Evolutionary conservation across 345 rosid genomes (phyloP).

Genomic region (Gynandropsis gynandra): DNA sequence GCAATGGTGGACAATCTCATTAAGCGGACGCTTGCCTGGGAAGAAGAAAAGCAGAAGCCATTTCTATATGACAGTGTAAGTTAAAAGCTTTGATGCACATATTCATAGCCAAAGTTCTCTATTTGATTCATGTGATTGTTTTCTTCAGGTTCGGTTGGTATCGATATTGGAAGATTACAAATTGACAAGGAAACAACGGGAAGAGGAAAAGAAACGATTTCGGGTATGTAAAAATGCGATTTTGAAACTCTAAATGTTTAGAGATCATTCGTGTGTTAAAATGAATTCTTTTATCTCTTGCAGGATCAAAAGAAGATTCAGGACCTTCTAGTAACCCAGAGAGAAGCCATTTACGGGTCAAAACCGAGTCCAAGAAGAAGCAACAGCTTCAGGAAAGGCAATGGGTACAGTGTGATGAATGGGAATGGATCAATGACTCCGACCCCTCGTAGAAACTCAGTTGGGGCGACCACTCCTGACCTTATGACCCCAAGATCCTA

Average conservation of each 20-base stretch:
- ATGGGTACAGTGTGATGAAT: slow-evolving; percentile 34
- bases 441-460: slow-evolving; percentile 74
- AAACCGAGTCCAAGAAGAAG: slow-evolving; percentile 87
- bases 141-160: slow-evolving; percentile 64
- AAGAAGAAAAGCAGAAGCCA: slow-evolving; percentile 45
- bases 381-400: slow-evolving; percentile 64
- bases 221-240: slow-evolving; percentile 61
- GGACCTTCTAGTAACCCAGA: slow-evolving; percentile 66
- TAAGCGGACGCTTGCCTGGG: slow-evolving; percentile 78
- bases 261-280: not conserved
- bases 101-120: slow-evolving; percentile 39
- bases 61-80: slow-evolving; percentile 94
- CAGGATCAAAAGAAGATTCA: slow-evolving; percentile 96
- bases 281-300: slow-evolving; percentile 1
- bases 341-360: slow-evolving; percentile 84
- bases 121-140: slow-evolving; percentile 17
- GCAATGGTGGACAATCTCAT: slow-evolving; percentile 90
- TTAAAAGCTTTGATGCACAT: slow-evolving; percentile 4
- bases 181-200: slow-evolving; percentile 64
- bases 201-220: slow-evolving; percentile 80
- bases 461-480: slow-evolving; percentile 22
- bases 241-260: not conserved
- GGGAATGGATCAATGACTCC: slow-evolving; percentile 76
- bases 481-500: slow-evolving; percentile 66
- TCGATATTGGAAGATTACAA: slow-evolving; percentile 87